Evolutionary conservation across 176 grass and related monocot genomes (phyloP).

Genomic region (maize (Zea mays)): Zm-B73-REFERENCE-NAM-5.0 NC_050099.1:203241501-203242000

Average conservation of each 20-base stretch:
- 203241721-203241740: not conserved
- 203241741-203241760: not conserved
- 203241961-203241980: no score
- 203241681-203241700: conserved; percentile 35
- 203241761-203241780: conserved; percentile 29
- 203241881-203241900: no score
- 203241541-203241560: not conserved
- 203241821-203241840: no score
- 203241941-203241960: no score
- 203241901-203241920: no score
- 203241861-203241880: no score
- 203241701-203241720: conserved; percentile 45
- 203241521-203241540: conserved; percentile 3
- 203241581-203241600: conserved; percentile 93
- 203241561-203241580: conserved; percentile 35
- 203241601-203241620: conserved; percentile 95
- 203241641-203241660: conserved; percentile 95
- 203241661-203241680: conserved; percentile 27
- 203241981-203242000: no score
- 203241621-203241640: conserved; percentile 83
- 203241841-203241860: no score
- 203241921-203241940: no score
- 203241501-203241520: conserved; percentile 6
- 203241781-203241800: no score
- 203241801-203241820: no score